These are phyloP conservation scores for Ophiostoma tasmaniense DNA, from an alignment of 2,329 filamentous ascomycete genomes.

Conservation along the genomic window DNA sequence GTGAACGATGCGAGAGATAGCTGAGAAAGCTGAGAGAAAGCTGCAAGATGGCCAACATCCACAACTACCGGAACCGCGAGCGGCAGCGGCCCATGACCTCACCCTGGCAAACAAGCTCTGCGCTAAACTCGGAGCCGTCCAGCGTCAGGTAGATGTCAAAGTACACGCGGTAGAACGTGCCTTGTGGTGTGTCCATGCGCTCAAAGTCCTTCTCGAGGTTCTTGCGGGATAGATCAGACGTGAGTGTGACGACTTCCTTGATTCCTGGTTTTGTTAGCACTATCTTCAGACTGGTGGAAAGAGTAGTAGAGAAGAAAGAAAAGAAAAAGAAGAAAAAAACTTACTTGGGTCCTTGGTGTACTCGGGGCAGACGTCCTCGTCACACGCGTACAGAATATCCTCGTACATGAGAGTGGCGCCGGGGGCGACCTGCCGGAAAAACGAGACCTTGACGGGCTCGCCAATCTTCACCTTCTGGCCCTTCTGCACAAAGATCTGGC, in stretches of 20 bases:
- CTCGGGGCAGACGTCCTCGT: slow-evolving; percentile 95
- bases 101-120: slow-evolving; percentile 96
- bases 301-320: no score
- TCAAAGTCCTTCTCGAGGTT: slow-evolving; percentile 99
- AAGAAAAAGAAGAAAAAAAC: no score
- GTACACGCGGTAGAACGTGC: slow-evolving; percentile 83
- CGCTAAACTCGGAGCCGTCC: slow-evolving; percentile 95
- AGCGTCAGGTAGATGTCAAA: slow-evolving; percentile 83
- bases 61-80: slow-evolving; percentile 64
- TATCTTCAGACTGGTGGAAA: no score
- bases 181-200: slow-evolving; percentile 96
- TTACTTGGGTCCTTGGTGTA: slow-evolving; percentile 99
- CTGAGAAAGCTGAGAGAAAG: no score
- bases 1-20: no score
- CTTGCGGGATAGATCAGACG: slow-evolving; percentile 92
- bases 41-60: background rate
- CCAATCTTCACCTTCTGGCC: slow-evolving; percentile 98
- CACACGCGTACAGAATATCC: slow-evolving; percentile 93
- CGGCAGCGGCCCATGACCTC: slow-evolving; percentile 98
- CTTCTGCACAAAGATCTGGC: slow-evolving; percentile 98
- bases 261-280: slow-evolving; percentile 55
- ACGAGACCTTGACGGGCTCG: slow-evolving; percentile 96
- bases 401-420: slow-evolving; percentile 99
- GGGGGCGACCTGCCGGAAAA: slow-evolving; percentile 95
- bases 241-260: slow-evolving; percentile 97